Evolutionary conservation across 768 basidiomycete genomes (phyloP), one percentile per base, ranked within the genome.

Genomic region (Leccinum pellstonianum): DNA sequence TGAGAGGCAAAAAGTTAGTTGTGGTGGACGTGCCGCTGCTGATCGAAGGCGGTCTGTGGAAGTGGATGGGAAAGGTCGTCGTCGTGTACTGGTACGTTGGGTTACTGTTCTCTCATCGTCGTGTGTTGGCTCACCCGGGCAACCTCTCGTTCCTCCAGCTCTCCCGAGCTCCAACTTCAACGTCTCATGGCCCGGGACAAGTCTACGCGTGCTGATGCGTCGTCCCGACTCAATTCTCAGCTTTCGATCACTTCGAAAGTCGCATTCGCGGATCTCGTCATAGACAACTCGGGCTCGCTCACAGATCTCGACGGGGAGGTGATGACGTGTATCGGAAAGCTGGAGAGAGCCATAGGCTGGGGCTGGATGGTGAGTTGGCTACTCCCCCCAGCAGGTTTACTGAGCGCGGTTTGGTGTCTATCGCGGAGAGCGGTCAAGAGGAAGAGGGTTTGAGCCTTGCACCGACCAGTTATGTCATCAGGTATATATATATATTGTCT

Each of bases 11-110:
- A 66, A 87, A 82, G 69, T 78, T 90, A 41, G 91, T 89, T 62
- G 80, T 98, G 3, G 74, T 98, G 64, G 97, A 98, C 72, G 91
- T 97, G 5, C 97, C 97, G 33, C 75, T 98, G 54, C 77, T 99
- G 57, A 88, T 99, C 58, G 97, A 99, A 71, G 86, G 90, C 1
- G 88, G 88, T 2, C 69, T 98, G 38, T 93, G 88, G 85, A 85
- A 82, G 68, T 89, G 84, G 81, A 89, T 95, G 49, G 94, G 87
- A 4, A 81, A 83, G 62, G 86, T 98, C 23, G 80, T 95, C 3
- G 87, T 99, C 10, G 95, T 97, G 5, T 95, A 93, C 70, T 97
- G 95, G 96, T 97, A 56, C 53, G 83, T 60, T 15, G 1, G 3
- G 12, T 7, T 76, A 19, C 23, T 19, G 52, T 25, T 17, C 43